These are phyloP conservation scores for Rhizoclosmatium globosum DNA, from an alignment of 192 early-diverging fungal species.

Conservation along the genomic window DNA sequence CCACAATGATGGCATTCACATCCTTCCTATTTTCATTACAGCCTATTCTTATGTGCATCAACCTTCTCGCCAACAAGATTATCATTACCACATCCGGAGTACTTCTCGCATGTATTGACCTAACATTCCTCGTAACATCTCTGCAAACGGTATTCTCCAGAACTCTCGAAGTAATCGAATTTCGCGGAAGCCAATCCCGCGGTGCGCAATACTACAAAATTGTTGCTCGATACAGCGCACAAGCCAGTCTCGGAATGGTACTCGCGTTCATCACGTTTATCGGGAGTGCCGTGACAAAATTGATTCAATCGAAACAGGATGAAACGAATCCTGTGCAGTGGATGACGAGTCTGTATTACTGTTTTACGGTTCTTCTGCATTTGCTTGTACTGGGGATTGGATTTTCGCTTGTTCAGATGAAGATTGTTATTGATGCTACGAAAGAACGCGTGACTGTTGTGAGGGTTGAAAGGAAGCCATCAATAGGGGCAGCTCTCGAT, in stretches of 20 bases:
- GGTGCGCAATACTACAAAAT: not conserved
- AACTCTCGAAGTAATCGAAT: not conserved
- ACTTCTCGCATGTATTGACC: not conserved
- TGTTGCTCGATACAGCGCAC: not conserved
- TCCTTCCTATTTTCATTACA: not conserved
- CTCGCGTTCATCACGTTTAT: not conserved
- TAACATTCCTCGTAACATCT: not conserved
- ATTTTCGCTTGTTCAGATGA: not conserved
- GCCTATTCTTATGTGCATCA: not conserved
- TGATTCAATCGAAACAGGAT: too few relatives aligned
- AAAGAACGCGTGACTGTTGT: too few relatives aligned
- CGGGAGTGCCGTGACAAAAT: too few relatives aligned
- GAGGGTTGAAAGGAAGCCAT: too few relatives aligned
- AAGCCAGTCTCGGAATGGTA: not conserved
- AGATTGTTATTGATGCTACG: not conserved
- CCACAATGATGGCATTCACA: too few relatives aligned
- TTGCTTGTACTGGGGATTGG: not conserved
- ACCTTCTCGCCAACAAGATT: not conserved
- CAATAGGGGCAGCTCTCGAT: too few relatives aligned
- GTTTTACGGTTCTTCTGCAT: not conserved
- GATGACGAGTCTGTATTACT: not conserved
- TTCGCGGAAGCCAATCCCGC: not conserved
- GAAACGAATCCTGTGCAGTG: too few relatives aligned
- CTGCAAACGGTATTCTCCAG: not conserved
- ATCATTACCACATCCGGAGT: not conserved